Evolutionary conservation across 148 eudicot genomes (phyloP), one percentile per base, ranked within the genome.

Genomic region (Diospyros lotus): DNA sequence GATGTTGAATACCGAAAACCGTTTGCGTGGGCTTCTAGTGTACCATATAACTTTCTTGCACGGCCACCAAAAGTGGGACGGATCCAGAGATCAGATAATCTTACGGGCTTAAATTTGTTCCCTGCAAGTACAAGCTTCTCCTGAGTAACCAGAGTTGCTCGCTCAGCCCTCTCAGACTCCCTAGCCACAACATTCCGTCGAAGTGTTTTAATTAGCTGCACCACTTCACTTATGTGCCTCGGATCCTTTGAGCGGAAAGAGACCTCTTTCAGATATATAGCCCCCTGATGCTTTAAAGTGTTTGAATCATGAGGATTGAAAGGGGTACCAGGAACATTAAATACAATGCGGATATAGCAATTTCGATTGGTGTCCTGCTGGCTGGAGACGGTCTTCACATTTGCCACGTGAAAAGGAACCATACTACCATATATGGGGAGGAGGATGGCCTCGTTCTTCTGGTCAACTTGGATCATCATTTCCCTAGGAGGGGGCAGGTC

Each of bases 161-260:
- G 86, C 80, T 92, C 97, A 48, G 94, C 97, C 73, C 88, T 85
- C 75, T 90, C 97, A 42, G 93, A 92, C 79, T 92, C 94, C 71
- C 94, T 81, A 7, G 90, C 86, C 55, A 83, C 77, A 62, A 92
- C 92, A 76, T 84, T 84, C 39, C 88, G 80, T 60, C 94, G 66
- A 11, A 90, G 88, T 2, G 91, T 80, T 84, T 88, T 92, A 42
- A 90, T 92, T 74, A 79, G 88, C n/a, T 84, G 84, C 67, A 90
- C 97, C 58, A 92, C 83, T 58, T 92, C 94, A 76, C 86, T 90
- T 45, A 88, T 91, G 80, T 92, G 97, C 80, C 88, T 80, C 9
- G 94, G 76, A 66, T 92, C 94, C 72, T 90, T 92, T 78, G 97
- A 92, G 40, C 92, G 92, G 58, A 89, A 92, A 1, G 94, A 92